Evolutionary conservation across 2,329 filamentous ascomycete species (phyloP).

Genomic region (Zymoseptoria brevis): DNA sequence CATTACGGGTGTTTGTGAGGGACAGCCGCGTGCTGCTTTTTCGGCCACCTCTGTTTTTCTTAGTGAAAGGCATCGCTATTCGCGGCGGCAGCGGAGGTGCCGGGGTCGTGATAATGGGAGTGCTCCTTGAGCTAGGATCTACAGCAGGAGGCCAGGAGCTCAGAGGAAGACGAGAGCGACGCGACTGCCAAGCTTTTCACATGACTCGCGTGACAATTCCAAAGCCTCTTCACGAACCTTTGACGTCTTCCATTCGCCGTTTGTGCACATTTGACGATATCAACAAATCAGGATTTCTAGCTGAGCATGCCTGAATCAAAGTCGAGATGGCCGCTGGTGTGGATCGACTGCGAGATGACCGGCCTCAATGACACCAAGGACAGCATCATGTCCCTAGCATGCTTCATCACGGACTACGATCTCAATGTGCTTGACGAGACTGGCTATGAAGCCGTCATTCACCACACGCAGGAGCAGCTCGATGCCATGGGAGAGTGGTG

Average conservation of each 20-base stretch:
- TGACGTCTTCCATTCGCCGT: not conserved
- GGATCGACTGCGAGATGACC: slow-evolving; percentile 95
- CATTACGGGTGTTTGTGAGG: slow-evolving; percentile 13
- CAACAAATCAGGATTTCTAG: not conserved
- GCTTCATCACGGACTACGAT: slow-evolving; percentile 64
- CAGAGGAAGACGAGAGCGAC: not conserved
- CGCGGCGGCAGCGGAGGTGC: not conserved
- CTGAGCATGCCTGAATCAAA: slow-evolving; percentile 35
- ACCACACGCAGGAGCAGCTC: slow-evolving; percentile 62
- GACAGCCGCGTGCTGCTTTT: slow-evolving; percentile 16
- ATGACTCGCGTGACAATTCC: not conserved
- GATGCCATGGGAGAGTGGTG: slow-evolving; percentile 87
- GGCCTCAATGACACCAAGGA: slow-evolving; percentile 53
- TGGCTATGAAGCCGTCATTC: slow-evolving; percentile 74
- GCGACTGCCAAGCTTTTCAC: not conserved
- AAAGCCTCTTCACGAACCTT: not conserved
- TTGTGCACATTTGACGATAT: not conserved
- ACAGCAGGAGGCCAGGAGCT: not conserved
- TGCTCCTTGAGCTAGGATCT: not conserved
- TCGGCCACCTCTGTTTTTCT: slow-evolving; percentile 9
- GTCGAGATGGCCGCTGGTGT: slow-evolving; percentile 64
- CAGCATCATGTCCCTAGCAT: slow-evolving; percentile 18
- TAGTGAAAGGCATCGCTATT: slow-evolving; percentile 22
- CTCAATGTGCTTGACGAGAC: slow-evolving; percentile 66
- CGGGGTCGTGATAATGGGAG: not conserved